Evolutionary conservation across 768 basidiomycete genomes (phyloP), one percentile per base, ranked within the genome.

Genomic region (Hebeloma cylindrosporum): DNA sequence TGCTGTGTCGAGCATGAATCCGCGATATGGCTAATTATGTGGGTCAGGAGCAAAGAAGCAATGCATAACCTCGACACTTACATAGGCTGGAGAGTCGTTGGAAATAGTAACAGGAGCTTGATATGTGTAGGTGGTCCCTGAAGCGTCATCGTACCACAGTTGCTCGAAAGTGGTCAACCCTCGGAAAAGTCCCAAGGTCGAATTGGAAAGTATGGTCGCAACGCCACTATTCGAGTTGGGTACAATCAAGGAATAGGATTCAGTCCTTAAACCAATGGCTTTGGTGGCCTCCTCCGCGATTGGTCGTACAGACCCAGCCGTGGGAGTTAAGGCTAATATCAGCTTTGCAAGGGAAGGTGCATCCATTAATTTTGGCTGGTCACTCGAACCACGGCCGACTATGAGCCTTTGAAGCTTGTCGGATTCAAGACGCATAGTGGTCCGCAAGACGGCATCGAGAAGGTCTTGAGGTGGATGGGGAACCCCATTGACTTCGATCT

Each of bases 81-180:
- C 83, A 68, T 78, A 88, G 8, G 79, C 79, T 14, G 87, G 85
- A 3, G 69, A 55, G 60, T 90, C 86, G 32, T 74, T 65, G 10
- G 54, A 48, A 29, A 89, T 83, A 5, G 68, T 65, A 10, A 85
- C 60, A 2, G 84, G 84, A 1, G 77, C 78, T 32, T 77, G 69
- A 30, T 74, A 62, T 0, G 75, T 71, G 54, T 85, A 86, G 1
- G 69, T 73, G 9, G 63, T 65, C 5, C 68, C 74, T 5, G 61
- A 56, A 22, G 67, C 58, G 46, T 75, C 64, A 56, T 85, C 66
- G 55, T 85, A 88, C 72, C 81, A 85, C 26, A 89, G 65, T 58
- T 85, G 83, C 22, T 71, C 68, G 61, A 92, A 91, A 0, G 86
- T 90, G n/a, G 83, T 82, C 48, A 91, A 62, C 2, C 88, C 89